phyloP scores from a whole-genome alignment of 139 green algal genomes.

The Picochlorum sp. region DNA sequence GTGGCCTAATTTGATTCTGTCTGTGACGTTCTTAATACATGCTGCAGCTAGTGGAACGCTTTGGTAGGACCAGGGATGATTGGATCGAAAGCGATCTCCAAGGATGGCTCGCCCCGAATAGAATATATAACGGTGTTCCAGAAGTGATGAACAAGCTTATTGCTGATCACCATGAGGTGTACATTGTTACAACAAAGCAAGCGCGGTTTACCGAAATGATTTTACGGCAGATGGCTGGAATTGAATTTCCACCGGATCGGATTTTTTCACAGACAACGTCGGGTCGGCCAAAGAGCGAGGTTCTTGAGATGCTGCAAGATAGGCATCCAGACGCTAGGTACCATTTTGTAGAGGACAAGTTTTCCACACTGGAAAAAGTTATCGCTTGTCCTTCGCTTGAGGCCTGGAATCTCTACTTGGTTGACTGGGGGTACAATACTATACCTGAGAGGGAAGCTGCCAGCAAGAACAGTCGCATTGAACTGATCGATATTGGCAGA shows the following conservation, averaged over 20 bases:
- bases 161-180: conserved; percentile 50
- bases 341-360: conserved; percentile 89
- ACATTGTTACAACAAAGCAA: conserved; percentile 99
- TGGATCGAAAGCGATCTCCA: conserved; percentile 86
- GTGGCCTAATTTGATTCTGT: no score
- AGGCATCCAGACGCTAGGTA: conserved; percentile 35
- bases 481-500: conserved; percentile 19
- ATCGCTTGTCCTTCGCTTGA: conserved; percentile 27
- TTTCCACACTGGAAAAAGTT: conserved; percentile 81
- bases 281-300: conserved; percentile 65
- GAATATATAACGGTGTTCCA: conserved; percentile 77
- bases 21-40: no score
- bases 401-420: conserved; percentile 71
- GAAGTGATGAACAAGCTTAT: conserved; percentile 48
- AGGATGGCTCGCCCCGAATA: conserved; percentile 87
- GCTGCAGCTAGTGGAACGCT: conserved; percentile 81
- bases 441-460: conserved; percentile 38
- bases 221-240: conserved; percentile 68
- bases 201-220: conserved; percentile 73
- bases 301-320: conserved; percentile 49
- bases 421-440: conserved; percentile 94
- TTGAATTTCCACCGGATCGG: conserved; percentile 63
- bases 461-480: conserved; percentile 10
- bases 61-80: conserved; percentile 79
- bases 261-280: conserved; percentile 73